Evolutionary conservation across 768 basidiomycete genomes (phyloP).

Genomic region (Mycena amicta): DNA sequence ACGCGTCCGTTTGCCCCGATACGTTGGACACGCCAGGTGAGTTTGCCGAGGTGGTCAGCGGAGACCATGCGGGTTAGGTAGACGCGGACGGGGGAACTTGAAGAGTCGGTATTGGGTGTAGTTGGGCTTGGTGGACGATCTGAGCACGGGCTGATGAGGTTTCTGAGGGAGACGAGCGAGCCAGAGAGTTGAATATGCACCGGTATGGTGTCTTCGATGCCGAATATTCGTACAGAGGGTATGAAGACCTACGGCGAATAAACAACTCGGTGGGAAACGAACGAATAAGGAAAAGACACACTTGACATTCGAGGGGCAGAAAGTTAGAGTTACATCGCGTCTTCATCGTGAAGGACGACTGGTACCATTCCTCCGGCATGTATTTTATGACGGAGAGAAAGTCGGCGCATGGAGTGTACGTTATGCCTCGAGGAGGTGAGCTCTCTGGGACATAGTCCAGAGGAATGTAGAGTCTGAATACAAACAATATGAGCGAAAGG

Average conservation of each 20-base stretch:
- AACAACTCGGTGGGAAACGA: not conserved
- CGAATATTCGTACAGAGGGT: constrained; percentile 16
- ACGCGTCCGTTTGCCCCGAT: not conserved
- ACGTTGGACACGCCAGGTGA: not conserved
- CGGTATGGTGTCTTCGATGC: constrained; percentile 6
- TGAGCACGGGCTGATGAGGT: not conserved
- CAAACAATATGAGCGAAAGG: too few relatives aligned
- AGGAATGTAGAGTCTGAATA: not conserved
- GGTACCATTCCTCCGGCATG: constrained; percentile 1
- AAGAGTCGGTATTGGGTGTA: not conserved
- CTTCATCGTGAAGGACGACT: not conserved
- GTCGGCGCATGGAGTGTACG: not conserved
- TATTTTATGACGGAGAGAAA: not conserved
- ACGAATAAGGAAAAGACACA: not conserved
- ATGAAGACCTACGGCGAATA: constrained; percentile 5
- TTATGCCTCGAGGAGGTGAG: not conserved
- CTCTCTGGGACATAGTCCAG: not conserved
- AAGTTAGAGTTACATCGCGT: not conserved
- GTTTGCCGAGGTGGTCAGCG: not conserved
- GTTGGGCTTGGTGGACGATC: not conserved
- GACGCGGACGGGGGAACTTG: not conserved
- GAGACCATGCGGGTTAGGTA: not conserved
- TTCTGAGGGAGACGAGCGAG: not conserved
- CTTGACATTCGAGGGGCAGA: not conserved
- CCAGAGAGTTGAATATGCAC: constrained; percentile 10